These are phyloP conservation scores for Plasmodium relictum DNA, from an alignment of 169 alveolate species.

Conservation along the genomic window DNA sequence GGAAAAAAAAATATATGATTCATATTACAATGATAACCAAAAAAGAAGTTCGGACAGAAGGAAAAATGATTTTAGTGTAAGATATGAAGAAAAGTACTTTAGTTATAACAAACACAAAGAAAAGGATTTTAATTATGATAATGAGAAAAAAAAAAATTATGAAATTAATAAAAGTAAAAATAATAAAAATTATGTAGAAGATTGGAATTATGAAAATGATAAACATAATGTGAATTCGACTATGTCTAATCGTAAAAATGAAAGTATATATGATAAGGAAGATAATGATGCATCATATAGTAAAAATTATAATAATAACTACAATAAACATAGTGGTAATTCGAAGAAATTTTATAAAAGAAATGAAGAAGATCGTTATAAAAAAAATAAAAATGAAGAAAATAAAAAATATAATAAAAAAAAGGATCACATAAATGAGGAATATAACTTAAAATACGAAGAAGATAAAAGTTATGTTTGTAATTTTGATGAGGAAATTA, in stretches of 20 bases:
- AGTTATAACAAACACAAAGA: slow-evolving; percentile 9
- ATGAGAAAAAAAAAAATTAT: slow-evolving; percentile 2
- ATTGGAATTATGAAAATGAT: background rate
- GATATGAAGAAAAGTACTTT: background rate
- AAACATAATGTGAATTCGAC: background rate
- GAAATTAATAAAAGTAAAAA: slow-evolving; percentile 5
- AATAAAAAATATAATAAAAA: slow-evolving; percentile 1
- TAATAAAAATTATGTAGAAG: background rate
- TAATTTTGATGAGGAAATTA: slow-evolving; percentile 1
- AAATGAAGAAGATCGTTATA: background rate
- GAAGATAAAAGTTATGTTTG: slow-evolving; percentile 9
- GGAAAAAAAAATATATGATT: slow-evolving; percentile 18
- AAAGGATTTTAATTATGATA: background rate
- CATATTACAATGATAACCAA: slow-evolving; percentile 2
- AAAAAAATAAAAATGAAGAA: slow-evolving; percentile 3
- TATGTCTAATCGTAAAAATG: background rate
- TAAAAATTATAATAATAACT: slow-evolving; percentile 8
- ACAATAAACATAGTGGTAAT: background rate
- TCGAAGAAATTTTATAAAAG: slow-evolving; percentile 3
- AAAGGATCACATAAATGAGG: slow-evolving; percentile 1
- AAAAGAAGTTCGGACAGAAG: slow-evolving; percentile 1
- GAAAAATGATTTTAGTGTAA: background rate
- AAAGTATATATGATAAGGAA: background rate
- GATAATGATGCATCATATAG: background rate
- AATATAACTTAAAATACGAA: background rate